These are phyloP conservation scores for Lichina pygmaea DNA, from an alignment of 495 filamentous ascomycete genomes.

Conservation along the genomic window DNA sequence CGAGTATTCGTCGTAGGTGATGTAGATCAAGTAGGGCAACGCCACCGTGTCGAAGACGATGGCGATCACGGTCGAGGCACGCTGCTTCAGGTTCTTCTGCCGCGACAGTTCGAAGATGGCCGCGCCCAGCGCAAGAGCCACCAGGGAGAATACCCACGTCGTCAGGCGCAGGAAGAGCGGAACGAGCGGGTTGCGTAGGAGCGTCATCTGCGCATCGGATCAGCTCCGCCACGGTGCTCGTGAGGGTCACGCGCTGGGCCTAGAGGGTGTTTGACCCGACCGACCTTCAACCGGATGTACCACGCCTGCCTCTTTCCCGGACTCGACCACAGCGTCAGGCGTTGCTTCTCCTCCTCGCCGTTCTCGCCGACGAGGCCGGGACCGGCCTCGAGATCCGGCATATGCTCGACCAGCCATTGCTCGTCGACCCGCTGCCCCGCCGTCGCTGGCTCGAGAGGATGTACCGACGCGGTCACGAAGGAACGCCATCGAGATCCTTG, in stretches of 20 bases:
- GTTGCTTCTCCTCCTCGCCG: conserved; percentile 20
- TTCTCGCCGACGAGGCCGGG: conserved; percentile 22
- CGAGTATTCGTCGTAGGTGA: conserved; percentile 91
- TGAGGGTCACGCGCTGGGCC: no score
- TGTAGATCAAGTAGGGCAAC: conserved; percentile 69
- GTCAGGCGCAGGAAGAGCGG: conserved; percentile 61
- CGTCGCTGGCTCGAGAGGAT: conserved; percentile 18
- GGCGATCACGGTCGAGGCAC: conserved; percentile 64
- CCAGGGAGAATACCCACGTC: conserved; percentile 55
- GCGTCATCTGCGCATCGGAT: conserved; percentile 1
- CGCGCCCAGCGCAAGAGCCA: conserved; percentile 55
- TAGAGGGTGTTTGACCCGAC: background rate
- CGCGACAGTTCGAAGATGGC: conserved; percentile 14
- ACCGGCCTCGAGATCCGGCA: conserved; percentile 26
- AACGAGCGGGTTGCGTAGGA: conserved; percentile 54
- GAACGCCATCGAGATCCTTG: conserved; percentile 32
- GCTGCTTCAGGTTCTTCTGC: conserved; percentile 19
- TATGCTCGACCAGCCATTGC: conserved; percentile 31
- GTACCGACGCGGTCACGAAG: conserved; percentile 27
- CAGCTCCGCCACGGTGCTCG: no score
- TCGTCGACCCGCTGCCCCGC: conserved; percentile 21
- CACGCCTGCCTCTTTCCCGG: conserved; percentile 20
- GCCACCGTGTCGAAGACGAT: conserved; percentile 76
- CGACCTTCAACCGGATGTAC: conserved; percentile 23
- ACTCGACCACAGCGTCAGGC: conserved; percentile 10